phyloP scores from a whole-genome alignment of 352 stramenopile genomes.

The Phytophthora citricola region DNA sequence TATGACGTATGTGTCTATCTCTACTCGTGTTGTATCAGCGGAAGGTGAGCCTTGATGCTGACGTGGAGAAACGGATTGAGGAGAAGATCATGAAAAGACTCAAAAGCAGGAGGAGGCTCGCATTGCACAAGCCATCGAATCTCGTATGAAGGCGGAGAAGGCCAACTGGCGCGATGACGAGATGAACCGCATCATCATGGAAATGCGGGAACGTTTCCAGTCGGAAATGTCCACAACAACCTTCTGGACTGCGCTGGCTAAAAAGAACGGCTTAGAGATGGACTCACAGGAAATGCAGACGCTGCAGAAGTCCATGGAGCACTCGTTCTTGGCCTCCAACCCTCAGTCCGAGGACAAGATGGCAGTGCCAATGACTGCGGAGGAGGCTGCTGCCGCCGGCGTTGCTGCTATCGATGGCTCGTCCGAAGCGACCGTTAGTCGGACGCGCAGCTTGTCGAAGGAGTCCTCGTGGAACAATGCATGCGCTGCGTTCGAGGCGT shows the following conservation, averaged over 20 bases:
- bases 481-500: constrained; percentile 70
- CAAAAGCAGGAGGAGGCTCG: constrained; percentile 90
- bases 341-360: constrained; percentile 79
- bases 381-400: constrained; percentile 20
- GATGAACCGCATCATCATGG: constrained; percentile 92
- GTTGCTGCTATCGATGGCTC: constrained; percentile 34
- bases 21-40: constrained; percentile 16
- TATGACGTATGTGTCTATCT: constrained; percentile 7
- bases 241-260: constrained; percentile 69
- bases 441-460: constrained; percentile 65
- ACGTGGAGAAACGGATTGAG: constrained; percentile 85
- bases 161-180: constrained; percentile 89
- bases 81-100: constrained; percentile 88
- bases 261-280: constrained; percentile 65
- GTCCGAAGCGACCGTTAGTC: constrained; percentile 22
- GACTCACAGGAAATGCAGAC: constrained; percentile 51
- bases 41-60: constrained; percentile 76
- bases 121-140: constrained; percentile 84
- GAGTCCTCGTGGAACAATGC: constrained; percentile 88
- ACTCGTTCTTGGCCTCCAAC: constrained; percentile 59
- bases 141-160: constrained; percentile 84
- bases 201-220: constrained; percentile 88
- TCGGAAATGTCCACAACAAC: constrained; percentile 74
- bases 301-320: constrained; percentile 56
- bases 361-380: constrained; percentile 31